Base-by-base conservation (phyloP, 202 grass and related monocot genomes). In the Schoenoplectus triqueter region DNA sequence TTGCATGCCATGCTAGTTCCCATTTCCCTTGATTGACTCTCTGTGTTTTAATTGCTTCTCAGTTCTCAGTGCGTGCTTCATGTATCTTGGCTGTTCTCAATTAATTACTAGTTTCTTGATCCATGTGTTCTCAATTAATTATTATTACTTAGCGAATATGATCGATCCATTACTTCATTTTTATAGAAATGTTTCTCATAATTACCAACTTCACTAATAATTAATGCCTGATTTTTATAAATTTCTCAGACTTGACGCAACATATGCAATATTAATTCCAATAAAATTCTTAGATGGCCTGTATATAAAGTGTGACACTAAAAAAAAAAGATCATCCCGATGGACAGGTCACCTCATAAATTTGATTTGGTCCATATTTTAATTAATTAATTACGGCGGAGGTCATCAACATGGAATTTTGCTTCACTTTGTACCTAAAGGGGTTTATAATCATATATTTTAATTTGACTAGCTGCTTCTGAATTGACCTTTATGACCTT, bases 361-460 rank as follows among this genome's bases (percentile, higher is more conserved):
- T 87, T 82, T 85, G 80, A 82, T 88, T 88, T 85, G 52, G 4
- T 54, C 84, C 45, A 89, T 31, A 31, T 31, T 31, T 31, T 31
- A 31, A 31, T 31, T 31, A 31, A 31, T 84, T 55, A 73, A 85
- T 84, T 66, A 73, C 50, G 13, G 87, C 73, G 67, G 64, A 79
- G 61, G 56, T 51, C 54, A 92, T 74, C 88, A 61, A 74, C 85
- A 54, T 87, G 79, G 62, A n/a, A 59, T 79, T 89, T 92, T 84
- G 80, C 88, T 88, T 85, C 50, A 75, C 48, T 78, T 44, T 86
- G 56, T 49, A 97, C 90, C 92, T 97, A 92, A 89, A 78, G 92
- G 83, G 54, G 44, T 6, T 67, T 69, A 85, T 64, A 89, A 92
- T 84, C 88, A 89, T 85, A 88, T 87, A 81, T 94, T 89, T 90